Percentiles rank a stretch among this genome's conserved stretches.
Conservation (phyloP, 495 filamentous ascomycete species). For the Symbiotaphrina buchneri region DNA sequence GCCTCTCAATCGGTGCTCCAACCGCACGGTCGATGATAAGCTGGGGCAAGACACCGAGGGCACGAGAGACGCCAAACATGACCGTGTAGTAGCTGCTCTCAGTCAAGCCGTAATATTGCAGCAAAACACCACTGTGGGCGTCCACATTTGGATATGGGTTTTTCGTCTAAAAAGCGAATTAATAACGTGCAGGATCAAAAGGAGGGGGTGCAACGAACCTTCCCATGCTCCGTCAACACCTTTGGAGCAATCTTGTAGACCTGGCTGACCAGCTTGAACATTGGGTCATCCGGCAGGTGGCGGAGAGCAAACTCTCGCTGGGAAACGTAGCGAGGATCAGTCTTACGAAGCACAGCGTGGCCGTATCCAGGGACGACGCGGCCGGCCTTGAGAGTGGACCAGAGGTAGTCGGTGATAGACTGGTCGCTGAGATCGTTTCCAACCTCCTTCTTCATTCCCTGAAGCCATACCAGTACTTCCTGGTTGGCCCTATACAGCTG, state of each 20-base stretch:
- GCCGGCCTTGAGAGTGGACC: conserved; percentile 85
- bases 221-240: conserved; percentile 96
- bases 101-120: conserved; percentile 97
- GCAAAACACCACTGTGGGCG: conserved; percentile 83
- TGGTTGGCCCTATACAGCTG: conserved; percentile 51
- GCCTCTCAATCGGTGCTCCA: conserved; percentile 64
- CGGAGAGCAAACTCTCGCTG: conserved; percentile 89
- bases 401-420: conserved; percentile 93
- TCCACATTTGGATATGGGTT: conserved; percentile 16
- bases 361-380: conserved; percentile 96
- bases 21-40: conserved; percentile 98
- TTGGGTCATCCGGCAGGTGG: conserved; percentile 83
- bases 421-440: conserved; percentile 88
- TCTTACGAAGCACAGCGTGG: conserved; percentile 97
- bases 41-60: conserved; percentile 94
- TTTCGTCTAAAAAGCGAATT: conserved; percentile 10
- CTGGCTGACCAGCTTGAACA: conserved; percentile 99
- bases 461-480: conserved; percentile 96
- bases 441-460: conserved; percentile 90
- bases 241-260: conserved; percentile 98
- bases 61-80: conserved; percentile 93
- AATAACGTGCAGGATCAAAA: conserved; percentile 36
- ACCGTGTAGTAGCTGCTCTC: conserved; percentile 99
- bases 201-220: conserved; percentile 82
- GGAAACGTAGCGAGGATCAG: conserved; percentile 91